Evolutionary conservation across 495 filamentous ascomycete species (phyloP).

Genomic region (Pyrenopolyporus hunteri): DNA sequence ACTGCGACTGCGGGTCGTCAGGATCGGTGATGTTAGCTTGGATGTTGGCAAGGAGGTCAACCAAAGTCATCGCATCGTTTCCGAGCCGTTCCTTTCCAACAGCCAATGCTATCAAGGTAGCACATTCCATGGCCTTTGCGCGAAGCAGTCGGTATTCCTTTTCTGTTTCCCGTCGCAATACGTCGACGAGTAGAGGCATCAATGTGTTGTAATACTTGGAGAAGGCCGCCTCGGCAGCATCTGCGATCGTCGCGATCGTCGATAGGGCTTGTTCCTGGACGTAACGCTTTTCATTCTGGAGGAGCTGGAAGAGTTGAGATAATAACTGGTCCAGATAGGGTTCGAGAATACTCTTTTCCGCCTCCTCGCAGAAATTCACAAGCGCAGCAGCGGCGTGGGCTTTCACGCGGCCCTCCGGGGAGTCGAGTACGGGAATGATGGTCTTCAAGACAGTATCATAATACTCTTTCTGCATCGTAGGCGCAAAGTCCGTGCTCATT

Average conservation of each 20-base stretch:
- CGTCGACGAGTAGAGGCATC: slow-evolving; percentile 92
- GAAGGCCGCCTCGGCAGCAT: slow-evolving; percentile 95
- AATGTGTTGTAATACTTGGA: slow-evolving; percentile 93
- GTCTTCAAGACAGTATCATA: slow-evolving; percentile 82
- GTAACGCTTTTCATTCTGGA: slow-evolving; percentile 90
- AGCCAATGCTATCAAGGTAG: slow-evolving; percentile 92
- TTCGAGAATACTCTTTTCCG: slow-evolving; percentile 88
- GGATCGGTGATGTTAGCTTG: slow-evolving; percentile 87
- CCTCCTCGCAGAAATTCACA: slow-evolving; percentile 99
- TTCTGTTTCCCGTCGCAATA: slow-evolving; percentile 83
- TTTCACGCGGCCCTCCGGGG: slow-evolving; percentile 90
- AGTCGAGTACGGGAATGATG: slow-evolving; percentile 91
- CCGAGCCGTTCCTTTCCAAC: slow-evolving; percentile 94
- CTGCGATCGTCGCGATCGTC: slow-evolving; percentile 97
- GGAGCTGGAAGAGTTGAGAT: slow-evolving; percentile 77
- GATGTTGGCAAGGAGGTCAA: slow-evolving; percentile 83
- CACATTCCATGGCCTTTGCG: slow-evolving; percentile 99
- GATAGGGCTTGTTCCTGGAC: slow-evolving; percentile 98
- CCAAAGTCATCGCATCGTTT: slow-evolving; percentile 80
- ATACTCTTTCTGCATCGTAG: slow-evolving; percentile 97
- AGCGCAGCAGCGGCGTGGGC: slow-evolving; percentile 95
- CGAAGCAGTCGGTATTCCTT: slow-evolving; percentile 91
- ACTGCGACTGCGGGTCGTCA: slow-evolving; percentile 95
- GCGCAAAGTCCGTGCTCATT: slow-evolving; percentile 99
- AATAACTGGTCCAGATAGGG: slow-evolving; percentile 92